Conservation (phyloP, 345 rosid species). For the Geranium rotundifolium region DNA sequence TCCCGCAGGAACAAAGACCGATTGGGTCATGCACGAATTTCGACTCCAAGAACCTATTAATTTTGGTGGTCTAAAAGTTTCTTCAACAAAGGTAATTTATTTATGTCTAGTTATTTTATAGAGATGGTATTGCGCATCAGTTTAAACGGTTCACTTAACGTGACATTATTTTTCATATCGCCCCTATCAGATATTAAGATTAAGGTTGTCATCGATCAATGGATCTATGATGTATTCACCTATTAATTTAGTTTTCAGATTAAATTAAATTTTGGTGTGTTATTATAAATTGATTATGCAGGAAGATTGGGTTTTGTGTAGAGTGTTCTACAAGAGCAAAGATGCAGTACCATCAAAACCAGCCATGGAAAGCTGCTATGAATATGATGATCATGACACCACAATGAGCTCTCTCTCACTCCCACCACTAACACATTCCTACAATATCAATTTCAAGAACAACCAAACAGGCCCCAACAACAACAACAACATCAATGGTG, state of each 20-base stretch:
- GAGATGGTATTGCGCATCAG: too few relatives aligned
- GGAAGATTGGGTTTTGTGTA: conserved; percentile 89
- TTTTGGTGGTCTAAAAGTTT: not conserved
- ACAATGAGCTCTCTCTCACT: conserved; percentile 42
- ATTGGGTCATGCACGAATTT: conserved; percentile 9
- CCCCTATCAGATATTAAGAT: too few relatives aligned
- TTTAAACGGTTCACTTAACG: too few relatives aligned
- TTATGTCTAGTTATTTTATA: too few relatives aligned
- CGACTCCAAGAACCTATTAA: not conserved
- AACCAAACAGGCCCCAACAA: not conserved
- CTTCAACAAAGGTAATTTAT: not conserved
- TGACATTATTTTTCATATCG: too few relatives aligned
- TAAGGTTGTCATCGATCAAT: too few relatives aligned
- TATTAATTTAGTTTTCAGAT: too few relatives aligned
- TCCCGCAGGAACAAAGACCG: conserved; percentile 3
- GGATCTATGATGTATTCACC: too few relatives aligned
- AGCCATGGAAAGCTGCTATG: conserved; percentile 18
- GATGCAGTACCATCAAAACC: conserved; percentile 23
- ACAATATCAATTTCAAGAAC: conserved; percentile 40
- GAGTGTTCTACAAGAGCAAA: conserved; percentile 52
- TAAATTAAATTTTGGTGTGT: too few relatives aligned
- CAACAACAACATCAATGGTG: not conserved
- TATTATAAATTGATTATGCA: conserved; percentile 14
- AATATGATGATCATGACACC: not conserved
- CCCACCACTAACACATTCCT: conserved; percentile 60